These are phyloP conservation scores for Luvunga scandens DNA, from an alignment of 345 rosid species.

Conservation along the genomic window DNA sequence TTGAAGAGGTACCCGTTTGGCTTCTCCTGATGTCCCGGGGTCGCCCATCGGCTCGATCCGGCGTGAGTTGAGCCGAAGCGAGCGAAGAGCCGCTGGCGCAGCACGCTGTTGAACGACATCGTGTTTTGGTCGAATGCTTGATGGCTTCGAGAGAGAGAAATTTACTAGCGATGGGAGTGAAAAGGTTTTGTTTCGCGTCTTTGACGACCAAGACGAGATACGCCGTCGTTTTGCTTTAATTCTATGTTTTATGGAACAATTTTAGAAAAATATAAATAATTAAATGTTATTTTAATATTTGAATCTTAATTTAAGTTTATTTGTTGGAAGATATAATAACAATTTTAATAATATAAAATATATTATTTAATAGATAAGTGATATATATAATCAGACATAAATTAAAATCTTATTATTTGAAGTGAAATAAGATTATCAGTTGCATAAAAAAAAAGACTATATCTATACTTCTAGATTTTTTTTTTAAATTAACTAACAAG, in stretches of 20 bases:
- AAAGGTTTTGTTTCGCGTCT: background rate
- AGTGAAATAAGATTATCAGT: no score
- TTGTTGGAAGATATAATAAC: no score
- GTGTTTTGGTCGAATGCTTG: background rate
- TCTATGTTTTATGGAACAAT: background rate
- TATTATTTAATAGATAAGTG: no score
- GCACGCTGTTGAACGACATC: conserved; percentile 44
- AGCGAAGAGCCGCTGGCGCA: conserved; percentile 62
- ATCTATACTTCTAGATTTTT: no score
- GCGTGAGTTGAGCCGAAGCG: conserved; percentile 50
- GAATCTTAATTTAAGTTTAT: no score
- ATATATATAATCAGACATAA: no score
- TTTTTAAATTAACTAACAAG: background rate
- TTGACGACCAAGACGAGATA: background rate
- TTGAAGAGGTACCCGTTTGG: conserved; percentile 92
- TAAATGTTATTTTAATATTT: no score
- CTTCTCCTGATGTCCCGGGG: conserved; percentile 87
- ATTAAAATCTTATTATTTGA: no score
- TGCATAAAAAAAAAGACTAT: no score
- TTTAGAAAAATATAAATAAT: no score
- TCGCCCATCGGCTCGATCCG: conserved; percentile 75
- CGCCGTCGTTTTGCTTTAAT: conserved; percentile 16
- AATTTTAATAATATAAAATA: no score
- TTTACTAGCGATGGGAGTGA: no score
- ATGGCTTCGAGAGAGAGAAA: background rate